Base-by-base conservation (phyloP, 1,139 yeast species). In the Debaryomycetaceae sp. region DNA sequence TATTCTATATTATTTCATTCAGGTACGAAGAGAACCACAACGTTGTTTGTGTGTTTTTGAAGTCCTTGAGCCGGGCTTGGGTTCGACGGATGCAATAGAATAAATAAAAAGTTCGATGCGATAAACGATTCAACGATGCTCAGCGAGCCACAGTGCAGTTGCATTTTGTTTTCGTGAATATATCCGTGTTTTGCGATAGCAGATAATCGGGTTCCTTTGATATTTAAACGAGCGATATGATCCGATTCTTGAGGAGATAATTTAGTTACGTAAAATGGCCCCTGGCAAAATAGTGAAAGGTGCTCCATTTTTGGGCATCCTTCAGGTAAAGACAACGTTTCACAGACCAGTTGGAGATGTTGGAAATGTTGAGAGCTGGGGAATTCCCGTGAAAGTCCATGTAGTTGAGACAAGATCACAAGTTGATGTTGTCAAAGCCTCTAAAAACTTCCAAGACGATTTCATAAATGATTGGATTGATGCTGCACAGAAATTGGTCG, bases 261-360 rank as follows among this genome's bases (percentile, higher is more conserved):
- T 17, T 4, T 17, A 17, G 20, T 17, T 17, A 17, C 20, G 20
- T 17, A 17, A 17, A 27, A 27, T 27, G 31, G 31, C 31, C 11
- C 11, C 31, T 7, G 11, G 31, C 2, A 27, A 27, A 8, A 8
- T 27, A 11, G 31, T 27, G 31, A 27, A 27, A 27, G 31, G 31
- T 27, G 11, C 24, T 7, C 45, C 40, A 5, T 51, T 51, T 36
- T 43, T 51, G 34, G 55, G 55, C 5, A 42, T 51, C 23, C 17
- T 51, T 6, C 49, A 44, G 42, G 48, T 52, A 3, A 45, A 46
- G 23, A 40, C 51, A 1, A 27, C 36, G 3, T 52, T 61, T 39
- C 61, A 54, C 38, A 48, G 66, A 41, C 63, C 65, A 2, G 59
- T 62, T 6, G 65, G 66, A 4, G 66, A 62, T 44, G 60, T 60